Evolutionary conservation across 139 green algal genomes (phyloP).

Genomic region (Coccomyxa sp.): DNA sequence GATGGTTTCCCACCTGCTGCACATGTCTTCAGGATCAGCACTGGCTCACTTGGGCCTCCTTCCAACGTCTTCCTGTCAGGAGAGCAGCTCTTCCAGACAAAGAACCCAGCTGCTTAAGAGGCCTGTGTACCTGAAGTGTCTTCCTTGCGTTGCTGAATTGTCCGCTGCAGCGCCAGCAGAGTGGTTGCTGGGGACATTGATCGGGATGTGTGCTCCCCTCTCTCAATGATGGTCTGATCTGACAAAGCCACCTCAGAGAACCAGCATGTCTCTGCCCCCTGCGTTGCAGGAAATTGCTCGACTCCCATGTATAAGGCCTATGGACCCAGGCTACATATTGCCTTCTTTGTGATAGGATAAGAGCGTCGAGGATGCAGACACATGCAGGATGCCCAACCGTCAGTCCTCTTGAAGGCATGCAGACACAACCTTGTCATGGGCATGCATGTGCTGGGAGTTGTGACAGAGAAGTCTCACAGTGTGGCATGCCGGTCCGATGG

Average conservation of each 20-base stretch:
- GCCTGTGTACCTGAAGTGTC: too few species aligned
- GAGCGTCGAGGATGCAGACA: too few species aligned
- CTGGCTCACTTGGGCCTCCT: too few species aligned
- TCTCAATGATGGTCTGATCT: slow-evolving; percentile 18
- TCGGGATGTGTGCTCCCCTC: slow-evolving; percentile 34
- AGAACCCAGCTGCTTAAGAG: too few species aligned
- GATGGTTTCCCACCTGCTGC: slow-evolving; percentile 76
- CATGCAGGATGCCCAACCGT: not conserved
- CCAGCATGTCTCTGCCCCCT: slow-evolving; percentile 87
- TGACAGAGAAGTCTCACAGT: slow-evolving; percentile 35
- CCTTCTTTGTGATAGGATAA: too few species aligned
- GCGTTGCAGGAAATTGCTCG: too few species aligned
- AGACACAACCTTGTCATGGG: not conserved
- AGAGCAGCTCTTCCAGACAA: too few species aligned
- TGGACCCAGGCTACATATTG: too few species aligned
- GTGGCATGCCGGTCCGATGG: slow-evolving; percentile 87
- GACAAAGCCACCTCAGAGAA: slow-evolving; percentile 47
- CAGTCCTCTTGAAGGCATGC: not conserved
- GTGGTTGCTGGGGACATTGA: slow-evolving; percentile 60
- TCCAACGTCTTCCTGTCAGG: too few species aligned
- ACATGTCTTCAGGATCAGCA: not conserved
- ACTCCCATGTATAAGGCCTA: too few species aligned
- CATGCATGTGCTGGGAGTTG: not conserved
- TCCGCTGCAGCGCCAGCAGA: slow-evolving; percentile 79
- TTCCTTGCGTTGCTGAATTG: slow-evolving; percentile 50